These are phyloP conservation scores for Pseudocercospora crystallina DNA, from an alignment of 2,329 filamentous ascomycete species.

Conservation along the genomic window DNA sequence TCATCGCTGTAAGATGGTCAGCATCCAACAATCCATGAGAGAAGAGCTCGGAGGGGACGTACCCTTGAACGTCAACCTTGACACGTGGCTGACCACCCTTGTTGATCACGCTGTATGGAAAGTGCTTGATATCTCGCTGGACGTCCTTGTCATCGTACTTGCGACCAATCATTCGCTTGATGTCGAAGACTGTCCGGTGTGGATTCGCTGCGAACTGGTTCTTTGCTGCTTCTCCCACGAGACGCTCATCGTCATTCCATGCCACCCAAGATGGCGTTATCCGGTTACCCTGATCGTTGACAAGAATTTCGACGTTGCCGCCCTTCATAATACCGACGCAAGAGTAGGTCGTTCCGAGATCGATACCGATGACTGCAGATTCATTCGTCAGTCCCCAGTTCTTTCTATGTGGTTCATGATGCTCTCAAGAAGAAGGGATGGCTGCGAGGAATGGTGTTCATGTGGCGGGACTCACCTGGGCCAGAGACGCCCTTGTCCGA, in stretches of 20 bases:
- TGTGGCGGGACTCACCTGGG: constrained; percentile 54
- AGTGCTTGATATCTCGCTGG: constrained; percentile 94
- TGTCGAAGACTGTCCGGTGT: constrained; percentile 48
- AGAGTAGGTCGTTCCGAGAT: constrained; percentile 83
- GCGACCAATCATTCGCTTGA: constrained; percentile 54
- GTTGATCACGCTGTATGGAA: constrained; percentile 90
- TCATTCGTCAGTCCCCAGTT: constrained; percentile 1
- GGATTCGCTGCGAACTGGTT: constrained; percentile 70
- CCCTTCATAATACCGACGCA: constrained; percentile 96
- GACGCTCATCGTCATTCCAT: constrained; percentile 89
- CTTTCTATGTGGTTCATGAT: background rate
- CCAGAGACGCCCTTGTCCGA: constrained; percentile 70
- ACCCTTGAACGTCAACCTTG: constrained; percentile 67
- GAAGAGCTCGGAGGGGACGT: constrained; percentile 2
- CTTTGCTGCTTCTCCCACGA: constrained; percentile 97
- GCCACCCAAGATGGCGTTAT: constrained; percentile 69
- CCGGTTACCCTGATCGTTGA: constrained; percentile 96
- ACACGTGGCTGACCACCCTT: constrained; percentile 89
- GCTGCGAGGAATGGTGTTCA: background rate
- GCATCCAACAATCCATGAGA: background rate
- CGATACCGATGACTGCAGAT: constrained; percentile 81
- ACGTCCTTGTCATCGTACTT: constrained; percentile 68
- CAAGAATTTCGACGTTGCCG: constrained; percentile 91
- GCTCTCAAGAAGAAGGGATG: background rate
- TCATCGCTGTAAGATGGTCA: constrained; percentile 37